A percentile compares a stretch with the other conserved stretches of the same genome.
phyloP scores from a whole-genome alignment of 306 rosid genomes.

The Prunus salicina region DNA sequence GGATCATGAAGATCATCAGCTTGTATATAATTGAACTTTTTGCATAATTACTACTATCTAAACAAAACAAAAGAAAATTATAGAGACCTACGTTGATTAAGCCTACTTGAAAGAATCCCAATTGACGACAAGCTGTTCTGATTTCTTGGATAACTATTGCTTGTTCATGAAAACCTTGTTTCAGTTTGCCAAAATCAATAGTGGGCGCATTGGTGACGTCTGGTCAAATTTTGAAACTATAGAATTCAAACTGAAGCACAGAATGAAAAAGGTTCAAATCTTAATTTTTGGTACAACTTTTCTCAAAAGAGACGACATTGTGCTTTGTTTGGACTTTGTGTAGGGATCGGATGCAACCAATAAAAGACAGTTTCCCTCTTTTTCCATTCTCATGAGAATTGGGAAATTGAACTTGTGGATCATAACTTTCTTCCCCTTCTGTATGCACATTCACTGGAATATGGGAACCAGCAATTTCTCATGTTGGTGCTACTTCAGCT shows the following conservation, averaged over 20 bases:
- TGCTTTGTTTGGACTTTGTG: neutral
- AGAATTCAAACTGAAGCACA: no score
- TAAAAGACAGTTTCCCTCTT: neutral
- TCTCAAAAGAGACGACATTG: neutral
- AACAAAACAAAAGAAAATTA: no score
- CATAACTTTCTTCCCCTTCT: neutral
- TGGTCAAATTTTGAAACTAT: conserved; percentile 12
- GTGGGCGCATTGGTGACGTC: conserved; percentile 27
- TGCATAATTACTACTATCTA: no score
- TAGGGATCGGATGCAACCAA: neutral
- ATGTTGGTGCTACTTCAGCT: neutral
- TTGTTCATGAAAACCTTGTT: conserved; percentile 17
- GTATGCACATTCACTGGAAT: neutral
- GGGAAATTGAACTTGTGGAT: neutral
- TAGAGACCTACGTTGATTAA: no score
- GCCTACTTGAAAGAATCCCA: no score
- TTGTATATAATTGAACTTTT: no score
- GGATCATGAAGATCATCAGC: no score
- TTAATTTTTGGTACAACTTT: neutral
- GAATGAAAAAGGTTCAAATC: no score
- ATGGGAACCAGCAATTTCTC: neutral
- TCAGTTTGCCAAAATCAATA: conserved; percentile 27
- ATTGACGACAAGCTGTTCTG: no score
- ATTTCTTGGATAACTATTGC: conserved; percentile 17
- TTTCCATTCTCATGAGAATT: neutral